Percentiles rank a stretch among this genome's conserved stretches.
phyloP scores from a whole-genome alignment of 1,139 yeast species.

The Yamadazyma siamensis region DNA sequence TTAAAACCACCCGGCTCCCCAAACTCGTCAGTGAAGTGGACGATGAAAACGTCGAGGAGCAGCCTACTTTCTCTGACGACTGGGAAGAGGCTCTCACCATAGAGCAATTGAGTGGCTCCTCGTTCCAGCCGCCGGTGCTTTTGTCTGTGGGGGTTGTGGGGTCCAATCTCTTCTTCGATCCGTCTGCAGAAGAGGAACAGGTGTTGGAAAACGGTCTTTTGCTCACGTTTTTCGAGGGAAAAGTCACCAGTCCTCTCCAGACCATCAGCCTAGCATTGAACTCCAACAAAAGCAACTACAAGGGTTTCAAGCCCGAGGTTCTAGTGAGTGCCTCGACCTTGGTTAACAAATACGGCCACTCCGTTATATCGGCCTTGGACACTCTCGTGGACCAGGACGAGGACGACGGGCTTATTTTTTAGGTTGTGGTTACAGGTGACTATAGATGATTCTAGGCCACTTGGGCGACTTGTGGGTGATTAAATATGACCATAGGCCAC shows the following conservation, averaged over 20 bases:
- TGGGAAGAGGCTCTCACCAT: constrained; percentile 61
- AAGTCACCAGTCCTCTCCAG: constrained; percentile 62
- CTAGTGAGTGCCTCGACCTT: constrained; percentile 27
- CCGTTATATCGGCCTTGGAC: constrained; percentile 38
- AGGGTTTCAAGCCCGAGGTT: constrained; percentile 30
- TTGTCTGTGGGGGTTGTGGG: constrained; percentile 77
- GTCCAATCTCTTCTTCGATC: constrained; percentile 67
- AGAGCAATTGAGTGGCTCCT: constrained; percentile 25
- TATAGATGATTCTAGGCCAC: no score
- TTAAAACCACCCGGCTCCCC: constrained; percentile 76
- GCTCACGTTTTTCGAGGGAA: constrained; percentile 63
- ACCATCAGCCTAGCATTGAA: constrained; percentile 50
- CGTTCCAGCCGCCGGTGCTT: constrained; percentile 68
- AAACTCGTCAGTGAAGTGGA: constrained; percentile 59
- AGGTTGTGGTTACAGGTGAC: background rate
- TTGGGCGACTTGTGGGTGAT: no score
- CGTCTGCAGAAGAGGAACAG: constrained; percentile 79
- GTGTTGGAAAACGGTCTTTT: constrained; percentile 81
- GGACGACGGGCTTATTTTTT: constrained; percentile 26
- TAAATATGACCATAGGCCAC: no score
- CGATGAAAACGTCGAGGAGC: constrained; percentile 67
- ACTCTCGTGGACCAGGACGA: constrained; percentile 37
- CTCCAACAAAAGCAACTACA: constrained; percentile 40
- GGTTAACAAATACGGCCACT: constrained; percentile 35
- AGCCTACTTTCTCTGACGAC: constrained; percentile 88